Conservation (phyloP, 371 early-diverging fungal genomes). For the Lichtheimia ornata region DNA sequence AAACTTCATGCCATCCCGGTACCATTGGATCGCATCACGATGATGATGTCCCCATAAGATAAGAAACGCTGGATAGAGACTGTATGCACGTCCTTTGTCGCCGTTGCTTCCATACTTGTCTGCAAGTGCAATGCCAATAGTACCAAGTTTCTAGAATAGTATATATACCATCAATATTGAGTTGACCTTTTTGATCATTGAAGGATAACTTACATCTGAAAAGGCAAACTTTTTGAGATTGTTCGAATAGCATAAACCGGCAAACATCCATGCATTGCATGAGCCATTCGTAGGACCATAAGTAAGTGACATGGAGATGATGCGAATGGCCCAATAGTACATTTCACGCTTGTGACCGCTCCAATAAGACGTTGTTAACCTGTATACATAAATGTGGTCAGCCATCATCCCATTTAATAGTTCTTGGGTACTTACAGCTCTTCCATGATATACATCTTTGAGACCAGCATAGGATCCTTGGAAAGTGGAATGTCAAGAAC, state of each 20-base stretch:
- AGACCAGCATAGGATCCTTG: constrained; percentile 22
- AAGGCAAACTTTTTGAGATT: constrained; percentile 21
- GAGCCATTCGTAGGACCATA: constrained; percentile 25
- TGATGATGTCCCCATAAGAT: constrained; percentile 37
- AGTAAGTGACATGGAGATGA: constrained; percentile 28
- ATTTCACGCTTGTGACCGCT: constrained; percentile 34
- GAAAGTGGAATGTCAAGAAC: constrained; percentile 19
- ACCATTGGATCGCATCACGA: constrained; percentile 21
- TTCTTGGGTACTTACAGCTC: constrained; percentile 34
- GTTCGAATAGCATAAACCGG: constrained; percentile 33
- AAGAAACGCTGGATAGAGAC: constrained; percentile 33
- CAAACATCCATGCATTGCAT: constrained; percentile 30
- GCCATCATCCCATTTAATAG: neutral
- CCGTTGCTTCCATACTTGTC: constrained; percentile 30
- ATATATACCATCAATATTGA: neutral
- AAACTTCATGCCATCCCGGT: constrained; percentile 12
- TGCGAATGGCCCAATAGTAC: constrained; percentile 37
- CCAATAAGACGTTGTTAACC: constrained; percentile 41
- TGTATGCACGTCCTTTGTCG: constrained; percentile 39
- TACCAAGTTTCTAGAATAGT: constrained; percentile 28
- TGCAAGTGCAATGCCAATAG: constrained; percentile 26
- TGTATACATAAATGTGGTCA: constrained; percentile 3
- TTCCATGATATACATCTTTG: constrained; percentile 36
- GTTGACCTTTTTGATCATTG: neutral
- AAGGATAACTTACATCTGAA: constrained; percentile 27